Conservation (phyloP, 148 eudicot species). For the Spergularia bocconei region DNA sequence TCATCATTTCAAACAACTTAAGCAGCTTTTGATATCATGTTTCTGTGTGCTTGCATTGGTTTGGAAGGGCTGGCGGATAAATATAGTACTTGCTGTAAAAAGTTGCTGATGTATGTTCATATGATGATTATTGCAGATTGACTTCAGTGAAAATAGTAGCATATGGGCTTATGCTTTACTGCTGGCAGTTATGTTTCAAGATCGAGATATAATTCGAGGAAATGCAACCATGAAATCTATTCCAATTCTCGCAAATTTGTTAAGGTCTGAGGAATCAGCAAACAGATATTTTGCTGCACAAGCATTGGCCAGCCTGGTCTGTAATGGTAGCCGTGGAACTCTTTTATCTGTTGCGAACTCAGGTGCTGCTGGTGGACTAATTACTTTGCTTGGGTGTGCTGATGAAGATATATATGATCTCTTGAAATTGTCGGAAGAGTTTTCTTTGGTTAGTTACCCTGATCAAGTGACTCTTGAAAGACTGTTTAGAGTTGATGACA, state of each 20-base stretch:
- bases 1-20: constrained; percentile 1
- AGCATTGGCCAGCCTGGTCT: constrained; percentile 84
- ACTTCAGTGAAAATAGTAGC: constrained; percentile 65
- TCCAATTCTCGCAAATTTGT: constrained; percentile 69
- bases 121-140: constrained; percentile 46
- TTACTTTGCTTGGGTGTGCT: constrained; percentile 88
- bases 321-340: constrained; percentile 95
- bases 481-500: constrained; percentile 93
- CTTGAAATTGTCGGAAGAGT: constrained; percentile 74
- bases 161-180: constrained; percentile 79
- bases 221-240: constrained; percentile 79
- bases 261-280: constrained; percentile 80
- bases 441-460: constrained; percentile 70
- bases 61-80: background rate
- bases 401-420: constrained; percentile 79
- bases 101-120: constrained; percentile 12
- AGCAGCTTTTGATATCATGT: background rate
- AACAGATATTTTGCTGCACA: constrained; percentile 94
- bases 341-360: constrained; percentile 94
- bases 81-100: background rate
- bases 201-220: constrained; percentile 81
- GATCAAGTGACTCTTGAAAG: constrained; percentile 96
- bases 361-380: constrained; percentile 79
- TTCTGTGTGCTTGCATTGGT: constrained; percentile 5
- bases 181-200: constrained; percentile 82